phyloP scores from a whole-genome alignment of 257 asterid species.

The Cruciata laevipes region DNA sequence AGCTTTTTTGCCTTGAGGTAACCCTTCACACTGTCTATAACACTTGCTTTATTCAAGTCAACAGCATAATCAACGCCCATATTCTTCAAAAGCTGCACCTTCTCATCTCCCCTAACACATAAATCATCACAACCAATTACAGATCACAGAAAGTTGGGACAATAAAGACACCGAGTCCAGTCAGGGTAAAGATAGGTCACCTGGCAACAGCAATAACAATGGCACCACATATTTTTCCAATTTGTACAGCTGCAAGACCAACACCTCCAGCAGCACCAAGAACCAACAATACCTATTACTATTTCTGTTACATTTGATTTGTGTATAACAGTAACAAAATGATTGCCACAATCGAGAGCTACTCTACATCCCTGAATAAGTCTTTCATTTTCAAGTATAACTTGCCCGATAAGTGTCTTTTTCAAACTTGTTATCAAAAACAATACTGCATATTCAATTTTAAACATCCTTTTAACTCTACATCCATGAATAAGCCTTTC shows the following conservation, averaged over 20 bases:
- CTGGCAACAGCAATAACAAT: slow-evolving; percentile 86
- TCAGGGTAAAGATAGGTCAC: slow-evolving; percentile 22
- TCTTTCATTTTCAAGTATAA: too few species aligned
- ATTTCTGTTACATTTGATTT: neutral
- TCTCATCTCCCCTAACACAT: slow-evolving; percentile 62
- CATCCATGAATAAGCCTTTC: too few species aligned
- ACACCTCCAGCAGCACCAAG: slow-evolving; percentile 99
- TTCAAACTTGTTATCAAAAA: neutral
- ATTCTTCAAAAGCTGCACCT: slow-evolving; percentile 63
- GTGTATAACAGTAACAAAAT: neutral
- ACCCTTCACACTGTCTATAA: slow-evolving; percentile 63
- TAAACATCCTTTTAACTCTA: too few species aligned
- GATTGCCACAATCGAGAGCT: neutral
- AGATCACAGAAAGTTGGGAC: neutral
- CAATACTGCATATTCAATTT: too few species aligned
- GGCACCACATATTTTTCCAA: slow-evolving; percentile 87
- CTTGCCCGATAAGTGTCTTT: neutral
- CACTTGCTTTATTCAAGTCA: slow-evolving; percentile 62
- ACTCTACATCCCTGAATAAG: neutral
- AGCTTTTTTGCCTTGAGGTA: slow-evolving; percentile 66
- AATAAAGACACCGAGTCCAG: neutral
- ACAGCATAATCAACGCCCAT: slow-evolving; percentile 86
- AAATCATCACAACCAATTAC: slow-evolving; percentile 14
- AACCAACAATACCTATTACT: slow-evolving; percentile 62
- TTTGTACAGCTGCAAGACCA: slow-evolving; percentile 92